Evolutionary conservation across 495 filamentous ascomycete species (phyloP).

Genomic region (Daldinia loculata): DNA sequence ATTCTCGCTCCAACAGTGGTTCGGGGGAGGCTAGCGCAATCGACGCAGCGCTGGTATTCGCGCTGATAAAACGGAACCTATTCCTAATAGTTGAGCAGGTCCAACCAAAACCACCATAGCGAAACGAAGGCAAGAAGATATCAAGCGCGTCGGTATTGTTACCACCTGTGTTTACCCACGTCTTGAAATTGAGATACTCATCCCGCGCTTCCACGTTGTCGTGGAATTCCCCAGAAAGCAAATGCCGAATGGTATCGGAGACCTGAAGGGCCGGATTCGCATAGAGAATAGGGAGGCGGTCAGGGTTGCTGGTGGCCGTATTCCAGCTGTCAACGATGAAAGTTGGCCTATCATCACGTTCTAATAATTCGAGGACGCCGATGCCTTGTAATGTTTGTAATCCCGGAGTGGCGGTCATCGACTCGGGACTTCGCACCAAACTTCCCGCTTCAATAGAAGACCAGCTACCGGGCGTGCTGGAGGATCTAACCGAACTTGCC

Average conservation of each 20-base stretch:
- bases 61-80: conserved; percentile 69
- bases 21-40: conserved; percentile 48
- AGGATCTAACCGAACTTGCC: conserved; percentile 57
- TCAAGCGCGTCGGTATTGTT: conserved; percentile 57
- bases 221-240: conserved; percentile 57
- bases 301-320: conserved; percentile 58
- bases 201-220: conserved; percentile 47
- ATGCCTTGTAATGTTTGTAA: conserved; percentile 63
- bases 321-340: conserved; percentile 72
- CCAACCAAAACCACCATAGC: conserved; percentile 69
- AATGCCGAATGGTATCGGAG: conserved; percentile 56
- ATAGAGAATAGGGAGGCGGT: conserved; percentile 64
- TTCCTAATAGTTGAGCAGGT: conserved; percentile 68
- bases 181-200: conserved; percentile 65
- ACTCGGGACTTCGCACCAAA: conserved; percentile 54
- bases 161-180: conserved; percentile 65
- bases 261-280: conserved; percentile 66
- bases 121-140: conserved; percentile 57
- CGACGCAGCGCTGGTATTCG: conserved; percentile 46
- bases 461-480: conserved; percentile 58
- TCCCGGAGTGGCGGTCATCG: conserved; percentile 48
- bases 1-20: conserved; percentile 42
- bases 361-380: conserved; percentile 70
- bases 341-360: conserved; percentile 72
- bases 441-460: conserved; percentile 53